A percentile compares a stretch with the other conserved stretches of the same genome.
These are phyloP conservation scores for Sisymbrium irio DNA, from an alignment of 345 rosid genomes.

Conservation along the genomic window DNA sequence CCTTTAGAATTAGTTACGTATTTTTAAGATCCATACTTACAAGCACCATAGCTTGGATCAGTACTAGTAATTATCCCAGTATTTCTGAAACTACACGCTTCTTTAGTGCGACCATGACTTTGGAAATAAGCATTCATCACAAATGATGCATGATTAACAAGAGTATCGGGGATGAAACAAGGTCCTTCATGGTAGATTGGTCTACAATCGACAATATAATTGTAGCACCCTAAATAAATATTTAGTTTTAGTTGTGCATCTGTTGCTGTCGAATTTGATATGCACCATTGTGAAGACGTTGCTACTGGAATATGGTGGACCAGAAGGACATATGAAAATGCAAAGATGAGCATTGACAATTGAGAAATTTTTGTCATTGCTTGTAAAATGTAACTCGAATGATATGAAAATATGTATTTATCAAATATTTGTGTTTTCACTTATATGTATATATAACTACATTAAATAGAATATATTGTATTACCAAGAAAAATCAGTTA, in stretches of 20 bases:
- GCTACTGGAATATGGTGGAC: not conserved
- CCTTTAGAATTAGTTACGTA: too few species aligned
- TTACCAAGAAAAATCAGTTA: too few species aligned
- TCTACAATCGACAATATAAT: slow-evolving; percentile 38
- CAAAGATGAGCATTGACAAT: not conserved
- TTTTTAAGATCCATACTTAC: too few species aligned
- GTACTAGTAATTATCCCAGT: too few species aligned
- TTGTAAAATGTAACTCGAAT: not conserved
- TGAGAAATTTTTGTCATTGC: not conserved
- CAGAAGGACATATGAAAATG: not conserved
- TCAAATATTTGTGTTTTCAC: too few species aligned
- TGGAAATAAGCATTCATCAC: slow-evolving; percentile 17
- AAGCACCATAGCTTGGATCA: too few species aligned
- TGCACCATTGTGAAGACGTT: not conserved
- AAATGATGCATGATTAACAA: slow-evolving; percentile 56
- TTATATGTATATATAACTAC: too few species aligned
- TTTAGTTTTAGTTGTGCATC: not conserved
- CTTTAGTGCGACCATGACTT: not conserved
- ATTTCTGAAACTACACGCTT: too few species aligned
- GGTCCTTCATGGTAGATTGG: slow-evolving; percentile 59
- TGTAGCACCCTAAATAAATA: not conserved
- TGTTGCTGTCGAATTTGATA: not conserved
- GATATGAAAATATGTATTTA: too few species aligned
- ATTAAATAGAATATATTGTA: too few species aligned
- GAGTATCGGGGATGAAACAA: slow-evolving; percentile 66